Evolutionary conservation across 2,329 filamentous ascomycete species (phyloP), one percentile per base, ranked within the genome.

Genomic region (Talaromyces sp.): DNA sequence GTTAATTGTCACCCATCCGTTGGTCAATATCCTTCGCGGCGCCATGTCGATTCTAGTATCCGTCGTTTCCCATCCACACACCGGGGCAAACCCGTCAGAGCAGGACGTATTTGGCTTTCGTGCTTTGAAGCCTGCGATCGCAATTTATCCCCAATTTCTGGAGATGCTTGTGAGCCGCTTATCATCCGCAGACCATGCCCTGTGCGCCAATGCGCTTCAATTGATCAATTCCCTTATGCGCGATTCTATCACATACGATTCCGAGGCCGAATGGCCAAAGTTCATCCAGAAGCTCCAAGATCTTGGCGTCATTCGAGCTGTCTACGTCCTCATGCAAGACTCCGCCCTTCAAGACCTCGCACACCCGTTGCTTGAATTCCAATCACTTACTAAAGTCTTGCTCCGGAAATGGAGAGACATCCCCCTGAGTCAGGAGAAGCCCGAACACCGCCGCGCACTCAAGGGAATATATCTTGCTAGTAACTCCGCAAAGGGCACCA

Each of bases 1-100:
- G 72, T 82, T 99, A 47, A 91, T 97, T 57, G 93, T 97, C 64
- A 93, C 86, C 29, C 94, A 97, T 71, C 94, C 93, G 20, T 83
- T 99, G 56, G 94, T 99, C 74, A 99, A 99, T 71, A 97, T 97
- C 68, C 85, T 99, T 55, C 86, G 94, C 59, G 94, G 94, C 65
- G 93, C 93, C 67, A 96, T 99, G 89, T 93, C 91, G 42, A 95
- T 99, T 56, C 83, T 99, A 51, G 93, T 96, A 42, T 91, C 92
- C 11, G 87, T 97, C 52, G 93, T 99, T 47, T 88, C 91, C 57
- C 89, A 95, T 73, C 91, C 91, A 24, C 86, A 90, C 68, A 72
- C 75, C 49, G 83, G 82, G 10, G 75, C 78, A 37, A 72, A 75
- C 63, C 65, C 71, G 46, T 66, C 80, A 6, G 74, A 81, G 52